These are phyloP conservation scores for Rhodosporidiobolus odoratus DNA, from an alignment of 768 basidiomycete genomes.

Conservation along the genomic window DNA sequence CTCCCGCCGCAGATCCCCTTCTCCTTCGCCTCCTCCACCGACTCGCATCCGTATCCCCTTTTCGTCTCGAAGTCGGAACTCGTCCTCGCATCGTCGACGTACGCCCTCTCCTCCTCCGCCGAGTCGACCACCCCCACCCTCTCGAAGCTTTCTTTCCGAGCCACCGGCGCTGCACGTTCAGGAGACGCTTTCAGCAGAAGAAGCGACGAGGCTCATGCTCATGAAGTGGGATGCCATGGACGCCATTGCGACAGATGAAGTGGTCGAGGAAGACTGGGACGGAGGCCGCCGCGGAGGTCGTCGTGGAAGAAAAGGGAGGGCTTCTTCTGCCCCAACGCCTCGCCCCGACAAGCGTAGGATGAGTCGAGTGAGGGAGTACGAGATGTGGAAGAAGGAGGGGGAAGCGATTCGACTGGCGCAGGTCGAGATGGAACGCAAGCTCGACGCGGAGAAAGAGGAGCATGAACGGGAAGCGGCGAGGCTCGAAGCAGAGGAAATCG, in stretches of 20 bases:
- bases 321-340: background rate
- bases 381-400: slow-evolving; percentile 12
- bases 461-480: background rate
- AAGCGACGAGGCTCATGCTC: slow-evolving; percentile 20
- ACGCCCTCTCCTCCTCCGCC: no score
- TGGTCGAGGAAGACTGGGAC: background rate
- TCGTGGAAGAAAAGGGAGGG: background rate
- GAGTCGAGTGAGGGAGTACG: slow-evolving; percentile 10
- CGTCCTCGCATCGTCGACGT: no score
- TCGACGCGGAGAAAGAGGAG: slow-evolving; percentile 16
- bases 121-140: no score
- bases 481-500: background rate
- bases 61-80: background rate
- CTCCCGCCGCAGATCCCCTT: background rate
- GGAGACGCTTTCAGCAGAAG: slow-evolving; percentile 9
- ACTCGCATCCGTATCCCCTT: no score
- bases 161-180: no score
- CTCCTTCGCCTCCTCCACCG: background rate
- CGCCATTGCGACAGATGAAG: no score
- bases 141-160: no score
- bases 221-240: slow-evolving; percentile 25
- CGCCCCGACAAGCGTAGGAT: background rate
- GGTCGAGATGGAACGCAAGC: slow-evolving; percentile 25
- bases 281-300: background rate
- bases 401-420: slow-evolving; percentile 23